Evolutionary conservation across 2,329 filamentous ascomycete genomes (phyloP).

Genomic region (Ceratocystis diversiconidia): DNA sequence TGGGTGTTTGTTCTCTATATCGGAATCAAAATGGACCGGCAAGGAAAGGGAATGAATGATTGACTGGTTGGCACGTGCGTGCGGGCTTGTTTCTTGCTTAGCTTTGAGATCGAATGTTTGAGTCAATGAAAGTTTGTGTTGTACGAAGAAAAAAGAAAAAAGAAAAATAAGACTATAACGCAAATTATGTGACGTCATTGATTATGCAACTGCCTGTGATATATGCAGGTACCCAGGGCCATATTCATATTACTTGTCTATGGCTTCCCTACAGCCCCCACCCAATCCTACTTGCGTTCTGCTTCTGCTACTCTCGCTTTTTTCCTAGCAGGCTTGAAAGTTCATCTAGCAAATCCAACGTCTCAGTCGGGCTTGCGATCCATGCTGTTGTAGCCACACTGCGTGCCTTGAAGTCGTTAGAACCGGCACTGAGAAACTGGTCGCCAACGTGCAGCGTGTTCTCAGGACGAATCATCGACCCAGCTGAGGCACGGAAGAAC

Average conservation of each 20-base stretch:
- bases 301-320: slow-evolving; percentile 25
- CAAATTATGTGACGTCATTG: not conserved
- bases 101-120: not conserved
- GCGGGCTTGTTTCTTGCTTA: not conserved
- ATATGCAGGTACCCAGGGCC: not conserved
- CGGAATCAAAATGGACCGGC: not conserved
- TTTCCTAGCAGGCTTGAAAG: slow-evolving; percentile 45
- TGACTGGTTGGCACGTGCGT: not conserved
- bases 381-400: slow-evolving; percentile 89
- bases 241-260: not conserved
- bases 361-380: slow-evolving; percentile 89
- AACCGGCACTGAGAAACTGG: slow-evolving; percentile 87
- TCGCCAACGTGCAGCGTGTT: slow-evolving; percentile 90
- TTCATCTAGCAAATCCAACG: slow-evolving; percentile 78
- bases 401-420: slow-evolving; percentile 93
- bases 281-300: not conserved
- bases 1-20: slow-evolving; percentile 3
- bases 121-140: not conserved
- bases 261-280: not conserved
- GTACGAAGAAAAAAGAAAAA: too few relatives aligned
- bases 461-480: slow-evolving; percentile 50
- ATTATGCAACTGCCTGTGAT: not conserved
- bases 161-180: too few relatives aligned
- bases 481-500: slow-evolving; percentile 50
- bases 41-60: not conserved